phyloP scores from a whole-genome alignment of 208 protist species.

The Naegleria gruberi region DNA sequence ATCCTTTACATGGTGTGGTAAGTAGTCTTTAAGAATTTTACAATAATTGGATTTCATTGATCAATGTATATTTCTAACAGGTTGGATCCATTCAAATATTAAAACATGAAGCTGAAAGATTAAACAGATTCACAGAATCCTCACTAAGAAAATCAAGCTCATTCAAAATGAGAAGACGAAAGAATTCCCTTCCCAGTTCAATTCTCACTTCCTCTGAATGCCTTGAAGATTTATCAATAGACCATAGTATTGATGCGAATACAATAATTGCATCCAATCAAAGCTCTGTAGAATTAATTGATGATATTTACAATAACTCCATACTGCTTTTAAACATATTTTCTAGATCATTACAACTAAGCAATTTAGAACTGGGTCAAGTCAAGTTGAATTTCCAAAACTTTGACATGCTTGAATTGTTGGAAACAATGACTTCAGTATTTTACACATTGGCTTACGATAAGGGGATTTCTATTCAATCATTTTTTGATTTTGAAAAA shows the following conservation, averaged over 20 bases:
- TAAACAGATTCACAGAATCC: not conserved
- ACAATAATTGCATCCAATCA: not conserved
- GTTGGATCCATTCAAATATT: not conserved
- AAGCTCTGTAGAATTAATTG: not conserved
- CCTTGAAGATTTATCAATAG: not conserved
- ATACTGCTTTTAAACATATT: not conserved
- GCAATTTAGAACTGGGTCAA: not conserved
- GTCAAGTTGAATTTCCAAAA: not conserved
- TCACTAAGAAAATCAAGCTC: not conserved
- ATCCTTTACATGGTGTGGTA: not conserved
- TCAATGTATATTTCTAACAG: not conserved
- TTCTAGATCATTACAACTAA: not conserved
- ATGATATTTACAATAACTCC: not conserved
- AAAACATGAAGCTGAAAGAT: not conserved
- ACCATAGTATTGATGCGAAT: not conserved
- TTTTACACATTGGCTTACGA: not conserved
- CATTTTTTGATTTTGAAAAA: slow-evolving; percentile 2
- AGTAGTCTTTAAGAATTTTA: not conserved
- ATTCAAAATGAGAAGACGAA: not conserved
- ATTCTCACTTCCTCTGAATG: not conserved
- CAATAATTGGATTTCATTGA: no score
- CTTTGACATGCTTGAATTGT: not conserved
- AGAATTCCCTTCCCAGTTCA: not conserved
- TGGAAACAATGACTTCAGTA: not conserved
- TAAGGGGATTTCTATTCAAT: not conserved